Conservation (phyloP, 495 filamentous ascomycete genomes). For the Neurospora sp. region DNA sequence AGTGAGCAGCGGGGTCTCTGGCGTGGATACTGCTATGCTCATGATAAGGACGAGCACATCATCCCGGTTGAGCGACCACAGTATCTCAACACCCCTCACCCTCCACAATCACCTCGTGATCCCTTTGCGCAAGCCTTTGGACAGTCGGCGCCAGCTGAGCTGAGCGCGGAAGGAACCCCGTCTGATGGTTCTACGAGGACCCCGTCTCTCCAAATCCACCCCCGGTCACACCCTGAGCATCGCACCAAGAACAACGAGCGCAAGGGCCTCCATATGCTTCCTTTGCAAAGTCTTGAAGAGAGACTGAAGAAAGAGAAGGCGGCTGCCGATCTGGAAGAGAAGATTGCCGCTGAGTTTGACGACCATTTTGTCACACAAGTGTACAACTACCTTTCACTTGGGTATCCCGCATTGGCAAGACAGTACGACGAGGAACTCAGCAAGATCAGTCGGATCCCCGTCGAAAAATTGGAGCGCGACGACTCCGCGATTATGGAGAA, state of each 20-base stretch:
- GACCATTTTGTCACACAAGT: slow-evolving; percentile 89
- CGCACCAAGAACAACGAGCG: slow-evolving; percentile 19
- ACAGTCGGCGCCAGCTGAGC: slow-evolving; percentile 7
- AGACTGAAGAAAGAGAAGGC: slow-evolving; percentile 38
- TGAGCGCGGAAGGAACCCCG: slow-evolving; percentile 19
- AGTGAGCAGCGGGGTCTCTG: slow-evolving; percentile 47
- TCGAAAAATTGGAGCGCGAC: slow-evolving; percentile 59
- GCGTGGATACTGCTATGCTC: slow-evolving; percentile 55
- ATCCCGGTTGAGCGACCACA: slow-evolving; percentile 24
- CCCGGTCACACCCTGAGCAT: slow-evolving; percentile 13
- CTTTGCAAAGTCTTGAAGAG: slow-evolving; percentile 38
- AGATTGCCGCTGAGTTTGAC: slow-evolving; percentile 56
- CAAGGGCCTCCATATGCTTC: slow-evolving; percentile 37
- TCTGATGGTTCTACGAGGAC: slow-evolving; percentile 1
- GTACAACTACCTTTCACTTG: slow-evolving; percentile 89
- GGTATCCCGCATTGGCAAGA: slow-evolving; percentile 75
- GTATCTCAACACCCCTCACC: slow-evolving; percentile 31
- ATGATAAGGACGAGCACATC: slow-evolving; percentile 25
- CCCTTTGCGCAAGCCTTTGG: slow-evolving; percentile 30
- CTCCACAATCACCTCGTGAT: slow-evolving; percentile 16
- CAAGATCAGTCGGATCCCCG: slow-evolving; percentile 58
- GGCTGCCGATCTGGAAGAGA: slow-evolving; percentile 38
- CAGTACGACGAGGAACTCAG: slow-evolving; percentile 74
- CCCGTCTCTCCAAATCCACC: slow-evolving; percentile 1
- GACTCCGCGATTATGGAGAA: slow-evolving; percentile 55